Base-by-base conservation (phyloP, 2,329 filamentous ascomycete genomes). In the Aspergillus luchuensis region DNA sequence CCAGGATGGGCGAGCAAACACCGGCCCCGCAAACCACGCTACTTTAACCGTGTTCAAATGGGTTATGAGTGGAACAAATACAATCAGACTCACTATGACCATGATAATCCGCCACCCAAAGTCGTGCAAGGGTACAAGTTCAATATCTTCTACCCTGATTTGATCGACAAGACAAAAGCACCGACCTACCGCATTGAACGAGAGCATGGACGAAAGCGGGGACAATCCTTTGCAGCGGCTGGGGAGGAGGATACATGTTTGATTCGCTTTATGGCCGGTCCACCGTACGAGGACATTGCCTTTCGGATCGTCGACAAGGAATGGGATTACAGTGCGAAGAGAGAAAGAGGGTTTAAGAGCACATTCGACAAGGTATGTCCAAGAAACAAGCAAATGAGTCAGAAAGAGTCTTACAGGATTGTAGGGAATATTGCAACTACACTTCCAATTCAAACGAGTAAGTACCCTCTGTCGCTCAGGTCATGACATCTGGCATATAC, bases 51-150 rank as follows among this genome's bases (percentile, higher is more conserved):
- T 43, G 93, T 98, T 50, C 93, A 97, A 77, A 97, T 97, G 91
- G 95, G 95, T 56, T 99, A 98, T 76, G 95, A 99, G 77, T 99
- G 95, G 95, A 99, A 99, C 82, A 99, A 99, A 78, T 99, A 99
- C 84, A 99, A 99, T 73, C 95, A 99, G 79, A 99, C 95, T 11
- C 95, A 99, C 78, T 99, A 99, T 79, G 95, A 98, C 76, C 92
- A 97, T 76, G 94, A 98, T 74, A 97, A 98, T 71, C 95, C 95
- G 2, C 95, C 95, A 1, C 95, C 95, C 25, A 97, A 97, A 79
- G 94, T 99, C 6, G 95, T 99, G 10, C 95, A 99, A 76, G 95
- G 95, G 59, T 99, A 99, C 83, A 97, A 96, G 76, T 99, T 99
- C 84, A 98, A 99, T 79, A 94, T 99, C 55, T 99, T 99, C 79